These are phyloP conservation scores for Moricandia moricandioides DNA, from an alignment of 345 rosid species.

Conservation along the genomic window DNA sequence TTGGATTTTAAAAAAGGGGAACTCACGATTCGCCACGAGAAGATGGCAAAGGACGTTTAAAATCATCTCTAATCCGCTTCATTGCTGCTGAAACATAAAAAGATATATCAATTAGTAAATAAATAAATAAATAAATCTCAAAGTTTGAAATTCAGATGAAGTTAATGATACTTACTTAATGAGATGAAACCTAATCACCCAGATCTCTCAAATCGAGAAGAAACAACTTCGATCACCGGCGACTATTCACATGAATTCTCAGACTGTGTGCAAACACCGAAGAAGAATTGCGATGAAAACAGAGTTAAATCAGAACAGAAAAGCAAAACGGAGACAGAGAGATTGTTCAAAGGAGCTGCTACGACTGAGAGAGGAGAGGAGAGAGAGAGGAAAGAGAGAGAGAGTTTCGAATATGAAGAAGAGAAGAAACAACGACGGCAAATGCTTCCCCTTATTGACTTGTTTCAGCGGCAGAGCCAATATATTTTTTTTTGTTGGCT, in stretches of 20 bases:
- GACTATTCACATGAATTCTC: background rate
- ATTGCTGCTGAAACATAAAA: background rate
- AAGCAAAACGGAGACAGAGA: background rate
- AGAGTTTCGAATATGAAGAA: background rate
- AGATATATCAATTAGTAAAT: background rate
- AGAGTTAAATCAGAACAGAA: background rate
- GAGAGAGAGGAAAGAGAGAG: background rate
- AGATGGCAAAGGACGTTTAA: background rate
- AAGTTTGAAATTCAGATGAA: background rate
- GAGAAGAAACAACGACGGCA: background rate
- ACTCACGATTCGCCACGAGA: background rate
- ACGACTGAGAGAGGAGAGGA: background rate
- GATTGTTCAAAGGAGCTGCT: background rate
- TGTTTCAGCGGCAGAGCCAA: background rate
- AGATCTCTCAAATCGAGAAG: background rate
- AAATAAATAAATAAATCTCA: background rate
- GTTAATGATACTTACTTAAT: background rate
- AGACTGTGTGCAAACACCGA: background rate
- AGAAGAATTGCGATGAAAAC: background rate
- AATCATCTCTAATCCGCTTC: background rate
- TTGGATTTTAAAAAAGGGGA: no score
- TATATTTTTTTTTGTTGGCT: background rate
- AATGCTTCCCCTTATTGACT: background rate
- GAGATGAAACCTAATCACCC: background rate
- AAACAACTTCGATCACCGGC: background rate